phyloP scores from a whole-genome alignment of 805 yeast genomes.

The Yarrowia bubula region DNA sequence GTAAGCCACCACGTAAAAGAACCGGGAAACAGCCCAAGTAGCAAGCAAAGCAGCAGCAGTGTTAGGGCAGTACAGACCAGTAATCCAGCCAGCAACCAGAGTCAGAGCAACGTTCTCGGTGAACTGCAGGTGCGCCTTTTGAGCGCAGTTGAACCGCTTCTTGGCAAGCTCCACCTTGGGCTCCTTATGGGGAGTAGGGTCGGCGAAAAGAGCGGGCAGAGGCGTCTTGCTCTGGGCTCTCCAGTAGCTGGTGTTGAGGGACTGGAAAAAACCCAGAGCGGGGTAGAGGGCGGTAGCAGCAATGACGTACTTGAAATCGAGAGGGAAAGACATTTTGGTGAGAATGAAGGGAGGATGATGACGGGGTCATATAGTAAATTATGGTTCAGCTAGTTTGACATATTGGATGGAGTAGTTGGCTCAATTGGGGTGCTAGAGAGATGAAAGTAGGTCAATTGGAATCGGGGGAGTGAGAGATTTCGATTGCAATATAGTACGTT shows the following conservation, averaged over 20 bases:
- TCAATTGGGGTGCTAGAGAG: too few species aligned
- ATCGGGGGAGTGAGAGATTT: too few species aligned
- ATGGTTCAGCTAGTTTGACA: too few species aligned
- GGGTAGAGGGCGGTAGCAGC: constrained; percentile 18
- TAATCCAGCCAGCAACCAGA: constrained; percentile 3
- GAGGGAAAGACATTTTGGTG: not conserved
- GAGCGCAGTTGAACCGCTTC: constrained; percentile 28
- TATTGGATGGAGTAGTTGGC: too few species aligned
- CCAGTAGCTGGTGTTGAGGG: constrained; percentile 2
- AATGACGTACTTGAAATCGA: constrained; percentile 23
- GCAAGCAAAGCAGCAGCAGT: not conserved
- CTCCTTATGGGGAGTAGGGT: constrained; percentile 4
- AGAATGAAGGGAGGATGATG: too few species aligned
- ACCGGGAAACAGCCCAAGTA: constrained; percentile 17
- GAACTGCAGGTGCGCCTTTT: constrained; percentile 28
- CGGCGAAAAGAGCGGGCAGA: constrained; percentile 23
- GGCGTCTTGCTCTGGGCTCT: constrained; percentile 2
- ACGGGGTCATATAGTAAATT: not conserved
- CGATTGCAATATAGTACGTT: too few species aligned
- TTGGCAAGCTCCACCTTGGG: constrained; percentile 15
- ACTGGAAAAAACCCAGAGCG: constrained; percentile 18
- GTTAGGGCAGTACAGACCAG: constrained; percentile 21
- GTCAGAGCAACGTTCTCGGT: constrained; percentile 24
- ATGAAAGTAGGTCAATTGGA: too few species aligned
- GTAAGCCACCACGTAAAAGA: constrained; percentile 15